Evolutionary conservation across 495 filamentous ascomycete genomes (phyloP), one percentile per base, ranked within the genome.

Genomic region (Penicillium nucicola): DNA sequence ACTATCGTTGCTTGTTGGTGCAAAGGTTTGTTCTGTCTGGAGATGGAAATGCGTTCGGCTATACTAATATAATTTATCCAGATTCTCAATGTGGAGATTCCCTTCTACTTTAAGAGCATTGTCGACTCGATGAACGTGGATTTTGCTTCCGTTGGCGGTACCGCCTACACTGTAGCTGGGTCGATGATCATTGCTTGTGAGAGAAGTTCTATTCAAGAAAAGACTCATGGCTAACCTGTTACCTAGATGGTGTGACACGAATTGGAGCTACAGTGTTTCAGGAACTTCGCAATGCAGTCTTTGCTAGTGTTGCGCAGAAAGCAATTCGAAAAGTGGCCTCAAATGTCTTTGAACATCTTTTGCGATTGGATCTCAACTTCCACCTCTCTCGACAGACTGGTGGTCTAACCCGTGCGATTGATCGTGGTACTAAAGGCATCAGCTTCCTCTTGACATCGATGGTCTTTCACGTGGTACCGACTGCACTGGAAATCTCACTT

Each of bases 51-150:
- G 19, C 5, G 11, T 15, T 11, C 18, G 28, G 22, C 3, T 11
- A 35, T 39, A 47, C 62, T 69, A 7, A 70, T 57, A 5, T 4
- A 17, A 35, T 12, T 10, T 30, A 11, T 28, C 19, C 59, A 87
- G 84, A 78, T 96, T 47, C 77, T 97, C 57, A 98, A 97, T 68
- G 95, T 98, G 6, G 90, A 98, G 72, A 87, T 98, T 33, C 93
- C 93, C 4, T 98, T 98, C 69, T 98, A 96, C 74, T 97, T 98
- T 76, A 96, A 97, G 69, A 89, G 77, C 66, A 98, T 98, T 56
- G 87, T 98, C 37, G 93, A 98, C 65, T 84, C 85, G 17, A 95
- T 98, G 89, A 98, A 98, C 64, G 79, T 98, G 53, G 93, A 97
- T 64, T 88, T 97, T 68, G 80, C 83, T 3, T 76, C 84, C 6